Evolutionary conservation across 129 eudicot genomes (phyloP).

Genomic region (Mikania micrantha): DNA sequence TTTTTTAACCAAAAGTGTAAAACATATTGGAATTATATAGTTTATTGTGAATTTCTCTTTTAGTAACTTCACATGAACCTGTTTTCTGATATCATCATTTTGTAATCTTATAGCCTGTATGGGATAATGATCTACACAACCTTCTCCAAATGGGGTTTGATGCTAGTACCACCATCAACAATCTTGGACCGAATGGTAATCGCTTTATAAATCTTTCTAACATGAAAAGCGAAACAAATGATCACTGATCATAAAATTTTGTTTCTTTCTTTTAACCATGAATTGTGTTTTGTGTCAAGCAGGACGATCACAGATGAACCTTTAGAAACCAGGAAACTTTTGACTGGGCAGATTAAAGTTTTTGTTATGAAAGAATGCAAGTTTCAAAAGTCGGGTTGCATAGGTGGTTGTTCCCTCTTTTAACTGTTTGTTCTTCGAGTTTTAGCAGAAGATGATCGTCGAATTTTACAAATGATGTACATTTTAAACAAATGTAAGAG

Average conservation of each 20-base stretch:
- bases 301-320: constrained; percentile 59
- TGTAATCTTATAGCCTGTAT: constrained; percentile 31
- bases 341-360: neutral
- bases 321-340: constrained; percentile 28
- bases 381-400: constrained; percentile 26
- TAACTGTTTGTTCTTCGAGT: constrained; percentile 74
- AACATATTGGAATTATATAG: no score
- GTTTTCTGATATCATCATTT: neutral
- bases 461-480: constrained; percentile 32
- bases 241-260: no score
- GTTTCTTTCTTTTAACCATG: no score
- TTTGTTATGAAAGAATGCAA: constrained; percentile 11
- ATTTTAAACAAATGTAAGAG: constrained; percentile 28
- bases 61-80: neutral
- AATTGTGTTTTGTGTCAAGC: constrained; percentile 1
- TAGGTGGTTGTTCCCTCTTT: no score
- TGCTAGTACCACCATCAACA: constrained; percentile 36
- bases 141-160: constrained; percentile 78
- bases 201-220: no score
- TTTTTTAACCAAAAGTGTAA: no score
- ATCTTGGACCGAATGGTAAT: constrained; percentile 73
- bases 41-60: no score
- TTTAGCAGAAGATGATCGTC: constrained; percentile 70
- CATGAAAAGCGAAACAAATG: no score
- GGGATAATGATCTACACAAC: constrained; percentile 74